Base-by-base conservation (phyloP, 2,329 filamentous ascomycete genomes). In the Colletotrichum chrysophilum region DNA sequence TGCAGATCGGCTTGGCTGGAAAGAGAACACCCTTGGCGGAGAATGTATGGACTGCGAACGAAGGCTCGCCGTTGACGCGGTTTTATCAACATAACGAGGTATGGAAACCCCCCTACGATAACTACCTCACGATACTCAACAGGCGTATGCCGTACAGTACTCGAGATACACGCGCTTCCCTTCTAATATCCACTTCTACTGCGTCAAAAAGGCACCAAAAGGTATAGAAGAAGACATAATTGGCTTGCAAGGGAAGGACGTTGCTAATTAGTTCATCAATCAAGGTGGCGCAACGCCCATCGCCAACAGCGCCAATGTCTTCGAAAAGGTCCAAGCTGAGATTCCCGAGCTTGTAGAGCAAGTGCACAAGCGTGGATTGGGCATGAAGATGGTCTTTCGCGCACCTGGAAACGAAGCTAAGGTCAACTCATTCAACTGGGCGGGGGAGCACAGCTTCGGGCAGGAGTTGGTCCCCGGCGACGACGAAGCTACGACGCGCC, bases 401-500 rank as follows among this genome's bases (percentile, higher is more conserved):
- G 75, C 77, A 3, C 78, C 77, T 3, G 78, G 78, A 7, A 60
- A 76, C 2, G 78, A 79, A 62, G 77, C 64, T 32, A 52, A 72
- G 32, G 70, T 74, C 26, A 79, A 79, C 38, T 66, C 67, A 9
- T 79, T 78, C 65, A 79, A 75, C 10, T 79, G 74, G 74, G 71
- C 74, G 2, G 71, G 74, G 18, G 38, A 76, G 66, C 71, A 70
- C 80, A 13, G 82, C 78, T 70, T 84, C 80, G 12, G 81, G 75
- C 7, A 83, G 74, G 4, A 84, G 75, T 55, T 84, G 76, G 65
- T 82, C 76, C 18, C 81, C 71, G 13, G 28, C 4, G 76, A 78
- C 12, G 70, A 77, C 30, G 72, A 75, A 6, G 61, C 24, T 30
- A 76, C 72, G 3, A 72, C 9, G 12, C 65, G 55, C 24, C 24